Evolutionary conservation across 2,329 filamentous ascomycete genomes (phyloP).

Genomic region (Sarocladium oryzae): DNA sequence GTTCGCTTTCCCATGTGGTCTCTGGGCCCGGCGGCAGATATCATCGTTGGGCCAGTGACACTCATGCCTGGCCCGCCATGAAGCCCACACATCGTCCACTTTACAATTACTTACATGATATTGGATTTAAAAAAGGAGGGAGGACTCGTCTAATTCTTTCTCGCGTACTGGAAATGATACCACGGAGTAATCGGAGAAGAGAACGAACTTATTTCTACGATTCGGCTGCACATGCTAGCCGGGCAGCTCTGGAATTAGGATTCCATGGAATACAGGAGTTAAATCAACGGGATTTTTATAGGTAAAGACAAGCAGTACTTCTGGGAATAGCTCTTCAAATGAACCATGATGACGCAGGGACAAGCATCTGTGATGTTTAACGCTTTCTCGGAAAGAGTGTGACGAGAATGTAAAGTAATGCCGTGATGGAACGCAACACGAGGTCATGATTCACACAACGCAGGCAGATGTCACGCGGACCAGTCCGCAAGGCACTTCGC

Average conservation of each 20-base stretch:
- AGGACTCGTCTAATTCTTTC: conserved; percentile 1
- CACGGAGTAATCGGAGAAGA: conserved; percentile 6
- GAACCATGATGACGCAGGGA: too few relatives aligned
- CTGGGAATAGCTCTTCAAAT: too few relatives aligned
- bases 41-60: too few relatives aligned
- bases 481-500: not conserved
- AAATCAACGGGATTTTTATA: not conserved
- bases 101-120: not conserved
- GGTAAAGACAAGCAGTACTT: too few relatives aligned
- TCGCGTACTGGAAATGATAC: conserved; percentile 6
- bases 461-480: not conserved
- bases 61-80: not conserved
- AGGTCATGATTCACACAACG: not conserved
- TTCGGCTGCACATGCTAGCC: not conserved
- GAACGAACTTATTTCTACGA: not conserved
- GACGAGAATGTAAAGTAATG: not conserved
- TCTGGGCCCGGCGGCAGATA: too few relatives aligned
- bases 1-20: too few relatives aligned
- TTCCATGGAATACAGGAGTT: not conserved
- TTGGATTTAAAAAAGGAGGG: not conserved
- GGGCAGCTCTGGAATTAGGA: too few relatives aligned
- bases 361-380: too few relatives aligned
- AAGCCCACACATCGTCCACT: not conserved
- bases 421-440: not conserved
- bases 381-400: not conserved